Evolutionary conservation across 768 basidiomycete genomes (phyloP), one percentile per base, ranked within the genome.

Genomic region (Amanita fuliginea): DNA sequence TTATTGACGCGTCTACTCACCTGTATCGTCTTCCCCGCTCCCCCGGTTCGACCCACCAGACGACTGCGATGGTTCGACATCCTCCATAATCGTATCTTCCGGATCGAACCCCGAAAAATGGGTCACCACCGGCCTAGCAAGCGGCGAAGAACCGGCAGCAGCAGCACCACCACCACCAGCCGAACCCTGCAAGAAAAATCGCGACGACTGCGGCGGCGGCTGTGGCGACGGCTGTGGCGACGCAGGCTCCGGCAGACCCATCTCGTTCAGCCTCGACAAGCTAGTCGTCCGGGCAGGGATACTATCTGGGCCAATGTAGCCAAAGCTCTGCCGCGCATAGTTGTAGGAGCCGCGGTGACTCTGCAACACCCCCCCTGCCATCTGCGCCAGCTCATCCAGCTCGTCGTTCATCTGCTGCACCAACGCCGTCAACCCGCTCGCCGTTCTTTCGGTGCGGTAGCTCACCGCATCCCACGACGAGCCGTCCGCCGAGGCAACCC

Each of bases 351-450:
- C n/a, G n/a, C n/a, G n/a, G n/a, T n/a, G n/a, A n/a, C n/a, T n/a
- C n/a, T n/a, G n/a, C n/a, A n/a, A n/a, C 22, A 24, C 22, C 22
- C 22, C 22, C 22, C 22, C 22, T 24, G 22, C 59, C 57, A 75
- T 57, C 47, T 68, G 51, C 22, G 62, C 59, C 57, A 75, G 57
- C 47, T 68, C 65, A 54, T 74, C 72, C 42, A 76, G 66, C 58
- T 78, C 76, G 46, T 73, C 67, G 32, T 65, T 73, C 47, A 78
- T 57, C 58, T 76, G 71, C n/a, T 72, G 67, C 24, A 75, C 75
- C 42, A 77, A 61, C 43, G 64, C 71, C 0, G 75, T 73, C 30
- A 78, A 60, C 18, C 73, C 70, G 52, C 73, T 76, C 40, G 67
- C 72, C 26, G 64, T 67, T 34, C 67, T 62, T n/a, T 59, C 57